These are phyloP conservation scores for Verticillium dahliae DNA, from an alignment of 2,329 filamentous ascomycete species.

Conservation along the genomic window DNA sequence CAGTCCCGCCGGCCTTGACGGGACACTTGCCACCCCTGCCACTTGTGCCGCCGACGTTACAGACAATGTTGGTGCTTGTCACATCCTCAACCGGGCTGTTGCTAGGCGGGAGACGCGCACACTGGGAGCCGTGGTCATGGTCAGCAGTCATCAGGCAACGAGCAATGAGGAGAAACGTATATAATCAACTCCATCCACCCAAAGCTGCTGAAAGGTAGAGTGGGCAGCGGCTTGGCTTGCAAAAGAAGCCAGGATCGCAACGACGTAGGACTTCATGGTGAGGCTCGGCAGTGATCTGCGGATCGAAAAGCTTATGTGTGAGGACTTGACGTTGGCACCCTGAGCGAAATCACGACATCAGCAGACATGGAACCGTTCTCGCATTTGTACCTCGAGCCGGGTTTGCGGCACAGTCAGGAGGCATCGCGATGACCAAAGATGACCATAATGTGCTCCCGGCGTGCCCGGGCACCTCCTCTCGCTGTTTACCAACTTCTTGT, in stretches of 20 bases:
- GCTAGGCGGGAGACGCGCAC: conserved; percentile 39
- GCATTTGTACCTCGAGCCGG: background rate
- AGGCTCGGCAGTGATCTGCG: conserved; percentile 1
- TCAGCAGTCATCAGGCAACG: background rate
- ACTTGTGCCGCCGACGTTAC: conserved; percentile 32
- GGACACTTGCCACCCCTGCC: conserved; percentile 34
- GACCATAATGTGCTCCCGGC: background rate
- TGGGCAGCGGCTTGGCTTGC: conserved; percentile 33
- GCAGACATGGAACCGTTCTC: background rate
- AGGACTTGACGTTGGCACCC: background rate
- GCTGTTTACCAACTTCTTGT: background rate
- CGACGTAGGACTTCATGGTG: conserved; percentile 27
- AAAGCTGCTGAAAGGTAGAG: conserved; percentile 43
- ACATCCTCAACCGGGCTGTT: conserved; percentile 46
- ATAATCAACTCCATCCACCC: conserved; percentile 34
- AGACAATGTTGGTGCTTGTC: conserved; percentile 32
- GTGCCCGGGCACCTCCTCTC: background rate
- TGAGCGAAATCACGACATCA: too few relatives aligned
- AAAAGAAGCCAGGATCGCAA: conserved; percentile 22
- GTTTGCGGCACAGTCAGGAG: background rate
- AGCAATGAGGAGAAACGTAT: conserved; percentile 18
- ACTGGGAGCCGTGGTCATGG: conserved; percentile 28
- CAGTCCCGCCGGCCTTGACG: conserved; percentile 37
- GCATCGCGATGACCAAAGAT: background rate
- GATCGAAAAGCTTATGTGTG: background rate